phyloP scores from a whole-genome alignment of 1,284 basidiomycete species.

The Spongispora temasekensis region DNA sequence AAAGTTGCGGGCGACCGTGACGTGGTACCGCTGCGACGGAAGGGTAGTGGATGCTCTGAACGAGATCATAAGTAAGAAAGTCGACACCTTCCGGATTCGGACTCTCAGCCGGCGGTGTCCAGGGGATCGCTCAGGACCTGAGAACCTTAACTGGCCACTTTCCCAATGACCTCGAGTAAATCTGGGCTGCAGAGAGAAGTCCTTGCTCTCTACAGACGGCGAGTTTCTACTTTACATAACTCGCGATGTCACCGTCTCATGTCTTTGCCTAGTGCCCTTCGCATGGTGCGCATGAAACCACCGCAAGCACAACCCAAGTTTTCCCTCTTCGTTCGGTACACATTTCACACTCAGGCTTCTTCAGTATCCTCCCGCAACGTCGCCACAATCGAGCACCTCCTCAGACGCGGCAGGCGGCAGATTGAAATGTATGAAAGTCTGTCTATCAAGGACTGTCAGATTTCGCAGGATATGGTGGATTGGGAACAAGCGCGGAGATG shows the following conservation, averaged over 20 bases:
- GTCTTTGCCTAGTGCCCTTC: conserved; percentile 58
- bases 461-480: conserved; percentile 63
- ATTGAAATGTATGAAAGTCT: conserved; percentile 67
- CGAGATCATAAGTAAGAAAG: conserved; percentile 17
- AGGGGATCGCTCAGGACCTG: conserved; percentile 17
- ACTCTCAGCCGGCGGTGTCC: conserved; percentile 23
- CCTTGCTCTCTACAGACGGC: conserved; percentile 73
- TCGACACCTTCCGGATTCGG: conserved; percentile 7
- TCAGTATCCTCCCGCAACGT: conserved; percentile 64
- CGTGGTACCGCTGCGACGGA: conserved; percentile 8
- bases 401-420: conserved; percentile 64
- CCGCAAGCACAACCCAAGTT: conserved; percentile 58
- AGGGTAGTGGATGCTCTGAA: conserved; percentile 11
- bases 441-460: conserved; percentile 69
- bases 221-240: background rate
- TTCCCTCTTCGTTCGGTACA: conserved; percentile 63
- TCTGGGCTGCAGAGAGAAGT: conserved; percentile 76
- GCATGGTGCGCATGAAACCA: conserved; percentile 72
- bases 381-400: conserved; percentile 67
- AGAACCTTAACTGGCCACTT: background rate
- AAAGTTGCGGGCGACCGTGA: conserved; percentile 14
- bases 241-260: conserved; percentile 5
- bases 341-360: conserved; percentile 63
- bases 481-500: conserved; percentile 47
- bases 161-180: conserved; percentile 30